Base-by-base conservation (phyloP, 305 asterid genomes). In the Solanum aculeatissimum region DNA sequence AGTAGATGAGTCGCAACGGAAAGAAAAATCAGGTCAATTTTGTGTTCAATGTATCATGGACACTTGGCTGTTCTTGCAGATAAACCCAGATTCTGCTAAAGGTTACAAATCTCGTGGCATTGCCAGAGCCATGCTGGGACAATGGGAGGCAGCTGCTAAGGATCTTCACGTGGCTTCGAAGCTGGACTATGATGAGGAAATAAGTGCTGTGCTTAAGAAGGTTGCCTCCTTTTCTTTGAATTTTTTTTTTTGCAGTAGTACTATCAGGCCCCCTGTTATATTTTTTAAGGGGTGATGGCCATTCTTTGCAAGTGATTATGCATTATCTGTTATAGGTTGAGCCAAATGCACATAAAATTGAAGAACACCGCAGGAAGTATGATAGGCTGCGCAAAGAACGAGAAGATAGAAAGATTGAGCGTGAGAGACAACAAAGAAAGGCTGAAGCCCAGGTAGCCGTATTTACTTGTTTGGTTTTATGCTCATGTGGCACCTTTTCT, bases 41-140 rank as follows among this genome's bases (percentile, higher is more conserved):
- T 0, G 40, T 74, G 81, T 47, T 74, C 15, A 47, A 47, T 47
- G 27, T 23, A 32, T 43, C 12, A 84, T 35, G 75, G 27, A 21
- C 18, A 54, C 21, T 74, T 72, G 12, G n/a, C 85, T 15, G 45
- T 86, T 71, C 83, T 74, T 79, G 43, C 92, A 96, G 99, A 92
- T 95, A 83, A 96, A 96, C 85, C 97, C 99, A 25, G 99, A 95
- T 89, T 96, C 99, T 87, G 99, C 99, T 57, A 96, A 95, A 89
- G 99, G 98, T 83, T 96, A 96, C 90, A 96, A 96, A 89, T 91
- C 99, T 16, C 98, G 98, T n/a, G 99, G 98, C 85, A 91, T 96
- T 84, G 98, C 99, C 42, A 86, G 88, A 11, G 91, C 97, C 62
- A 93, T 94, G 97, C 97, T 96, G 83, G 99, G 99, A 53, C 91